Percentiles rank a stretch among this genome's conserved stretches.
phyloP scores from a whole-genome alignment of 805 yeast genomes.

The Lipomyces anomalus region DNA sequence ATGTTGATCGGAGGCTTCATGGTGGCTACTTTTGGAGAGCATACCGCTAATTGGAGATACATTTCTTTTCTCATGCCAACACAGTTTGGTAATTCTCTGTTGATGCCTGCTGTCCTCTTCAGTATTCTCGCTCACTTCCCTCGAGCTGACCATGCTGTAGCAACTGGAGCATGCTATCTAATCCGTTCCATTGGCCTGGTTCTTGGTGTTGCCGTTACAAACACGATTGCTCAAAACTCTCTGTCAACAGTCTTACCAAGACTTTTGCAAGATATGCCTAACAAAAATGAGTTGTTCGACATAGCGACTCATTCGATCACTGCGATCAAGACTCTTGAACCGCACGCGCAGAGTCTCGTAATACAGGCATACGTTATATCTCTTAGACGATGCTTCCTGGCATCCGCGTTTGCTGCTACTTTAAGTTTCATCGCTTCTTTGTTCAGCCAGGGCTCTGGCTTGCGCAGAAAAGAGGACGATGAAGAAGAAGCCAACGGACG shows the following conservation, averaged over 20 bases:
- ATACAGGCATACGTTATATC: conserved; percentile 44
- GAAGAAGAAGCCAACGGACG: conserved; percentile 5
- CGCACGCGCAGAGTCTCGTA: conserved; percentile 38
- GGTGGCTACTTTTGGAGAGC: conserved; percentile 30
- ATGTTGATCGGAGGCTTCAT: conserved; percentile 44
- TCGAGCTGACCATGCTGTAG: conserved; percentile 64
- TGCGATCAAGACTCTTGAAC: conserved; percentile 46
- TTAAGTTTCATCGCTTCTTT: conserved; percentile 15
- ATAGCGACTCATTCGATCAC: conserved; percentile 49
- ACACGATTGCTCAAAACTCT: conserved; percentile 55
- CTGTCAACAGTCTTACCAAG: conserved; percentile 34
- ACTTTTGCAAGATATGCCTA: conserved; percentile 27
- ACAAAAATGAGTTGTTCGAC: conserved; percentile 28
- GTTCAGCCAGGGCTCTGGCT: conserved; percentile 11
- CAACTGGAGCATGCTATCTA: conserved; percentile 84
- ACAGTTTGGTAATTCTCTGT: conserved; percentile 61
- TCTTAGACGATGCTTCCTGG: conserved; percentile 43
- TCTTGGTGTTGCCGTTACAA: conserved; percentile 65
- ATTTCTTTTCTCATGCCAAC: conserved; percentile 45
- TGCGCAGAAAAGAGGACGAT: conserved; percentile 21
- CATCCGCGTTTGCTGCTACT: conserved; percentile 14
- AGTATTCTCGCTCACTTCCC: conserved; percentile 75
- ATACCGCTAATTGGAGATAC: conserved; percentile 35
- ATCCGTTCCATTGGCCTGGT: conserved; percentile 85
- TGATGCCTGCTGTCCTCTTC: conserved; percentile 64